Base-by-base conservation (phyloP, 169 alveolate species). In the Eimeria sp. region DNA sequence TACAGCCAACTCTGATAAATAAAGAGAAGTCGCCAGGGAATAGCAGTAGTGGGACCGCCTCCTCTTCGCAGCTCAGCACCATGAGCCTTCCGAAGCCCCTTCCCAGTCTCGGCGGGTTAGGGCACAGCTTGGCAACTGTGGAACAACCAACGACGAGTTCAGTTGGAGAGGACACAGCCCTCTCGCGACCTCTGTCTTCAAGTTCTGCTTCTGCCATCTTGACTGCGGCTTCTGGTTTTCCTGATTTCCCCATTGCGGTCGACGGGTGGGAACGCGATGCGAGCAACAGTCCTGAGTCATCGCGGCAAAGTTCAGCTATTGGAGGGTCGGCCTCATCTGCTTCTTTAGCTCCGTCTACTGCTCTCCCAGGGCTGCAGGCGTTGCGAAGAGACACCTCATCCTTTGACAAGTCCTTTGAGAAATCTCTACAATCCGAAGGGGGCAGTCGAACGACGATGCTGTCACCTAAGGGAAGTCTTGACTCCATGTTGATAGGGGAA, bases 81-180 rank as follows among this genome's bases (percentile, higher is more conserved):
- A 40, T 22, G 58, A 45, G 86, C 86, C 86, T 82, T 3, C 90
- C 72, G 47, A 82, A 82, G 5, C 90, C 90, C 5, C 90, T 47
- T 51, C 72, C 90, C 13, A 82, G 34, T 51, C 61, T 75, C 43
- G 86, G 86, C 20, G 63, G 63, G 51, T 45, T 27, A 14, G 78
- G 49, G 49, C 78, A 70, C n/a, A 30, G 65, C 87, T 49, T 40
- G 57, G 87, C 63, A 1, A 49, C 65, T 20, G 34, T 30, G 61
- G 63, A 76, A 43, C 57, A 43, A 3, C 4, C 63, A 45, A 45
- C 51, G 5, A 25, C 40, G 7, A 76, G 40, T 49, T 76, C 87
- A n/a, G 18, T 7, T 43, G 34, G 5, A 63, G 87, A 49, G 57
- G 34, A 3, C 9, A 76, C 43, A 45, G 65, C 43, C 40, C 43